phyloP scores from a whole-genome alignment of 2,329 filamentous ascomycete genomes.

The Fusarium nanum region DNA sequence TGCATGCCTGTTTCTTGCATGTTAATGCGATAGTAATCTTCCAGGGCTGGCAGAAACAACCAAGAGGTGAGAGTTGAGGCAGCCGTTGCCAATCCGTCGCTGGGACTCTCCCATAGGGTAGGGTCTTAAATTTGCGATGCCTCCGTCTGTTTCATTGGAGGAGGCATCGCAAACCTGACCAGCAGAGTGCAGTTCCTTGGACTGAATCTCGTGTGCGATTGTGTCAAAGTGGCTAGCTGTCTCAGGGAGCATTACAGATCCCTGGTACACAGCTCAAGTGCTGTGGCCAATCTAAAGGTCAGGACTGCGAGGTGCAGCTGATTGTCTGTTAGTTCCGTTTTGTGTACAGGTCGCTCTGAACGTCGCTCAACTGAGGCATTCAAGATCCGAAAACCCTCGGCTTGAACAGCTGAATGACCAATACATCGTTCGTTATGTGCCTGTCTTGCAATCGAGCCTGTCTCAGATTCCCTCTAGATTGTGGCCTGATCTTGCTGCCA shows the following conservation, averaged over 20 bases:
- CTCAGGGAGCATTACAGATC: constrained; percentile 12
- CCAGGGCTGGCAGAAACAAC: not conserved
- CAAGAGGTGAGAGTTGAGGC: constrained; percentile 1
- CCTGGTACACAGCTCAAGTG: constrained; percentile 4
- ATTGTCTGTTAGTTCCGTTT: not conserved
- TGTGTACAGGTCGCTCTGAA: not conserved
- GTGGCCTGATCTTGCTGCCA: constrained; percentile 29
- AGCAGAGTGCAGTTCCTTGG: constrained; percentile 5
- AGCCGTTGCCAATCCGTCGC: constrained; percentile 9
- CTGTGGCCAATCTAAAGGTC: not conserved
- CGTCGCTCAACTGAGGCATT: not conserved
- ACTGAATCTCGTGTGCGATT: constrained; percentile 17
- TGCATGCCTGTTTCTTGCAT: constrained; percentile 34
- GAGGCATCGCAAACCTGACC: constrained; percentile 15
- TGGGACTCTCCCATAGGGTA: constrained; percentile 6
- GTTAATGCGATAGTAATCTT: constrained; percentile 17
- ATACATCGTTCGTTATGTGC: not conserved
- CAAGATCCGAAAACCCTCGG: not conserved
- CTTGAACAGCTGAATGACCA: constrained; percentile 9
- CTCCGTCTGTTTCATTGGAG: constrained; percentile 5
- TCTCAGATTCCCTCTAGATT: constrained; percentile 7
- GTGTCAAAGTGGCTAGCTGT: constrained; percentile 25
- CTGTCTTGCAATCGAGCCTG: constrained; percentile 3
- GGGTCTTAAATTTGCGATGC: not conserved
- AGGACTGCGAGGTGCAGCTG: not conserved